A percentile compares a stretch with the other conserved stretches of the same genome.
Evolutionary conservation across 495 filamentous ascomycete species (phyloP).

Genomic region (Entonaema liquescens): DNA sequence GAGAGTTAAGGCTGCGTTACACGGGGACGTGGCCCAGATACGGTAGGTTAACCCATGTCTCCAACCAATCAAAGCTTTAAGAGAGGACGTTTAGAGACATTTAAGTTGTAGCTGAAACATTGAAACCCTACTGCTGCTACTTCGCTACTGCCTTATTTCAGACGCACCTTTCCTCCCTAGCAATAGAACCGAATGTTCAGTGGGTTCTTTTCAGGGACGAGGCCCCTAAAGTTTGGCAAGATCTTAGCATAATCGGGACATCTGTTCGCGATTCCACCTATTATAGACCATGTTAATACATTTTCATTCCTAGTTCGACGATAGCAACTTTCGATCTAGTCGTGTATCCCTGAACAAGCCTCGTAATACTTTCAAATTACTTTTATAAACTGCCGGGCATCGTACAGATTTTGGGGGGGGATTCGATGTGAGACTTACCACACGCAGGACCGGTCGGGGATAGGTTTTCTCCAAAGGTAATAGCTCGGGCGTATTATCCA

Average conservation of each 20-base stretch:
- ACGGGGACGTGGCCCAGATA: conserved; percentile 22
- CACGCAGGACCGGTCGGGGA: not conserved
- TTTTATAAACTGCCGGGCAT: not conserved
- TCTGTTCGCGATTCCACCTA: conserved; percentile 9
- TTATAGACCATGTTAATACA: not conserved
- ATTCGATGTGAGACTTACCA: not conserved
- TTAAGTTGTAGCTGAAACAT: conserved; percentile 24
- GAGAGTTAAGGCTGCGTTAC: conserved; percentile 25
- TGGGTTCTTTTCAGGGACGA: conserved; percentile 10
- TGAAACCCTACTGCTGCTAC: conserved; percentile 6
- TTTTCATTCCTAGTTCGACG: not conserved
- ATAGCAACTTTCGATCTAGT: not conserved
- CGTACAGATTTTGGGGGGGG: not conserved
- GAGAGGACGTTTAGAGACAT: not conserved
- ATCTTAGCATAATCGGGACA: conserved; percentile 4
- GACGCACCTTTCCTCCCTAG: not conserved
- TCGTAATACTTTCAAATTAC: not conserved
- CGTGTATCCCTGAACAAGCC: not conserved
- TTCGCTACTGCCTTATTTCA: not conserved
- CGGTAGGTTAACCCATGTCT: conserved; percentile 12
- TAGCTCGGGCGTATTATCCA: not conserved
- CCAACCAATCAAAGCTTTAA: conserved; percentile 11
- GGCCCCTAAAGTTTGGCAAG: not conserved
- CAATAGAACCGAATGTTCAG: conserved; percentile 2
- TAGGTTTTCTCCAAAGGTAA: not conserved